Percentiles rank a stretch among this genome's conserved stretches.
These are phyloP conservation scores for Solanum chaucha DNA, from an alignment of 257 asterid genomes.

Conservation along the genomic window DNA sequence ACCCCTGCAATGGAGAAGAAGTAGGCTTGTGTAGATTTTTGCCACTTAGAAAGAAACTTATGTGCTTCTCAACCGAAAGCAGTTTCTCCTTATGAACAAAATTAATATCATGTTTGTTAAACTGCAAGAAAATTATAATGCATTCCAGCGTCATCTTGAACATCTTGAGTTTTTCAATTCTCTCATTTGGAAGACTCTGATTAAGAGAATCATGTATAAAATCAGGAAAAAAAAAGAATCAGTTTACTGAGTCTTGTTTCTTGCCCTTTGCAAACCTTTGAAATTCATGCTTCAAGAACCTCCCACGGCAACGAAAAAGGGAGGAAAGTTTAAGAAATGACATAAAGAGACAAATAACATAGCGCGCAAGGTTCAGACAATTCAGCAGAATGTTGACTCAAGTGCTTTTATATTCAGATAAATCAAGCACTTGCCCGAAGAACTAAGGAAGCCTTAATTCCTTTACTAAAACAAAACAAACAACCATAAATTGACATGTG, in stretches of 20 bases:
- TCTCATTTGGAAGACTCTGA: conserved; percentile 55
- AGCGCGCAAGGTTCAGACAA: neutral
- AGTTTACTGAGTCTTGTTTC: neutral
- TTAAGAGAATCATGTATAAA: conserved; percentile 58
- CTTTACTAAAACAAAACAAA: neutral
- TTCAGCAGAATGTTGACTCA: neutral
- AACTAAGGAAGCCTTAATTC: neutral
- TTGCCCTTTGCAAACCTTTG: neutral
- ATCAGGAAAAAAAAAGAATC: neutral
- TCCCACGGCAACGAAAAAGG: neutral
- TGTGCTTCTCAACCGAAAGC: no score
- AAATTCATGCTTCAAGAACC: neutral
- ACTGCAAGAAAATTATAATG: no score
- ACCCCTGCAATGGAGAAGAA: no score
- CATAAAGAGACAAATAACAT: neutral
- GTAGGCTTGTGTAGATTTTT: no score
- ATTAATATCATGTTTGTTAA: no score
- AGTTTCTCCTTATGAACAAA: no score
- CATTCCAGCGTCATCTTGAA: no score
- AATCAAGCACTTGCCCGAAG: neutral
- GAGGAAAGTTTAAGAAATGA: neutral
- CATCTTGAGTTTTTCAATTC: no score
- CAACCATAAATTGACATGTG: neutral
- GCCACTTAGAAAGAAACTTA: no score
- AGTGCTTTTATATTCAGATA: neutral